Conservation (phyloP, 805 yeast species). For the Citeromyces nyonsensis region DNA sequence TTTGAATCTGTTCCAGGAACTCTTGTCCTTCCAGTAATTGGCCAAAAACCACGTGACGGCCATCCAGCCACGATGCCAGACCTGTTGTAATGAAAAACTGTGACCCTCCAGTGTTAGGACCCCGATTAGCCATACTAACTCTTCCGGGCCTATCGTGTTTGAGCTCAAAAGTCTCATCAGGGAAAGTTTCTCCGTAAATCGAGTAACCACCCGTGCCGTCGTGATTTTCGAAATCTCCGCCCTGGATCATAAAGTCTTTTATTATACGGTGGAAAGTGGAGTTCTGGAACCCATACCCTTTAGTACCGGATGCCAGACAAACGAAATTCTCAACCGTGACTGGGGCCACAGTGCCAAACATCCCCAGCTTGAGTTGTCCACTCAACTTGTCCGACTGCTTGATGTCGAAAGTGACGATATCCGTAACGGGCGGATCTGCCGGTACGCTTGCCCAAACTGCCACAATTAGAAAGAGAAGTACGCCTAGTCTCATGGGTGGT, state of each 20-base stretch:
- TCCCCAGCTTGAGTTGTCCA: conserved; percentile 37
- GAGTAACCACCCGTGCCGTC: conserved; percentile 70
- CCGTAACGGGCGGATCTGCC: conserved; percentile 34
- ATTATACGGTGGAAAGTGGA: conserved; percentile 65
- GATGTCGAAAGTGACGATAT: conserved; percentile 24
- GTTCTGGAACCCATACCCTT: conserved; percentile 29
- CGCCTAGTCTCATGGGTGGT: too few relatives aligned
- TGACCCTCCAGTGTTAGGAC: conserved; percentile 44
- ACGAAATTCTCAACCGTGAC: conserved; percentile 46
- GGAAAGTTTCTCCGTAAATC: conserved; percentile 57
- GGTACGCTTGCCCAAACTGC: neutral
- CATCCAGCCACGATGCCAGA: conserved; percentile 35
- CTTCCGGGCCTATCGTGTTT: conserved; percentile 31
- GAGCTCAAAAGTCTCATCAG: conserved; percentile 53
- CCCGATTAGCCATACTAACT: conserved; percentile 35
- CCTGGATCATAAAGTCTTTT: conserved; percentile 66
- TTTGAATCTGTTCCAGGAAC: conserved; percentile 44
- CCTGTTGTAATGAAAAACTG: conserved; percentile 56
- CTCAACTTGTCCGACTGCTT: conserved; percentile 13
- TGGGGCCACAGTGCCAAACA: conserved; percentile 56
- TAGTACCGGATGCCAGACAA: conserved; percentile 22
- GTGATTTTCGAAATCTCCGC: conserved; percentile 64
- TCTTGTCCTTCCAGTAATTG: conserved; percentile 58
- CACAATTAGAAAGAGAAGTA: neutral
- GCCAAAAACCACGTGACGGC: conserved; percentile 64